Evolutionary conservation across 2,329 filamentous ascomycete species (phyloP).

Genomic region (Nemania serpens): DNA sequence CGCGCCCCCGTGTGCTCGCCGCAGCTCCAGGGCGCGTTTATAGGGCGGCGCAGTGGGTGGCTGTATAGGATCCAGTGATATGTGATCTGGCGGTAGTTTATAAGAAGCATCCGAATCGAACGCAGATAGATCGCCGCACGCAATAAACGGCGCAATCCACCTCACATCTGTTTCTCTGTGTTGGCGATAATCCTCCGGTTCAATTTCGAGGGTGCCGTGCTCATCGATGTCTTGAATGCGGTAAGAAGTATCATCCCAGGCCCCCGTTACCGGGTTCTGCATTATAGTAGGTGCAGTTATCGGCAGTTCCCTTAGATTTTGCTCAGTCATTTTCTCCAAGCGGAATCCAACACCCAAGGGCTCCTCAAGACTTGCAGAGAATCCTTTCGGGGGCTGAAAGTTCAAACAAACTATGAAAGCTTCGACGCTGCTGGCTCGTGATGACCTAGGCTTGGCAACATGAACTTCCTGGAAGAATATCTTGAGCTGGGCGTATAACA

Average conservation of each 20-base stretch:
- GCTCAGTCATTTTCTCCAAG: conserved; percentile 55
- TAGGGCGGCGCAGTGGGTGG: conserved; percentile 96
- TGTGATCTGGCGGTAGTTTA: conserved; percentile 80
- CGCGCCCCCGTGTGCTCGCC: conserved; percentile 74
- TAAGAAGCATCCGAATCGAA: conserved; percentile 98
- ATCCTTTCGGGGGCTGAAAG: conserved; percentile 79
- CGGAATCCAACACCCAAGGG: conserved; percentile 69
- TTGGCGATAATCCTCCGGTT: conserved; percentile 53
- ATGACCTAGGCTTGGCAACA: conserved; percentile 92
- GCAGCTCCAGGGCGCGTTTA: conserved; percentile 84
- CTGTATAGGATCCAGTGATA: conserved; percentile 89
- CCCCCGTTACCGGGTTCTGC: conserved; percentile 51
- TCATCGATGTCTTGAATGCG: conserved; percentile 29
- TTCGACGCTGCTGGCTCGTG: conserved; percentile 93
- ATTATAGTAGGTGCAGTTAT: conserved; percentile 48
- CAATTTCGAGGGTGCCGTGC: conserved; percentile 51
- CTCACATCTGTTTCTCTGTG: conserved; percentile 52
- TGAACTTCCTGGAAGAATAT: conserved; percentile 86
- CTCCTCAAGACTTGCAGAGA: conserved; percentile 74
- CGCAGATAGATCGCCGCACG: conserved; percentile 92
- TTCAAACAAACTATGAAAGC: conserved; percentile 95
- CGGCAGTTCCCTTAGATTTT: conserved; percentile 47
- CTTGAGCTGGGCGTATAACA: conserved; percentile 91
- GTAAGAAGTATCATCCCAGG: conserved; percentile 47
- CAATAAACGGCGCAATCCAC: conserved; percentile 95